Percentiles rank a stretch among this genome's conserved stretches.
Evolutionary conservation across 768 basidiomycete genomes (phyloP).

Genomic region (Termitomyces sp.): DNA sequence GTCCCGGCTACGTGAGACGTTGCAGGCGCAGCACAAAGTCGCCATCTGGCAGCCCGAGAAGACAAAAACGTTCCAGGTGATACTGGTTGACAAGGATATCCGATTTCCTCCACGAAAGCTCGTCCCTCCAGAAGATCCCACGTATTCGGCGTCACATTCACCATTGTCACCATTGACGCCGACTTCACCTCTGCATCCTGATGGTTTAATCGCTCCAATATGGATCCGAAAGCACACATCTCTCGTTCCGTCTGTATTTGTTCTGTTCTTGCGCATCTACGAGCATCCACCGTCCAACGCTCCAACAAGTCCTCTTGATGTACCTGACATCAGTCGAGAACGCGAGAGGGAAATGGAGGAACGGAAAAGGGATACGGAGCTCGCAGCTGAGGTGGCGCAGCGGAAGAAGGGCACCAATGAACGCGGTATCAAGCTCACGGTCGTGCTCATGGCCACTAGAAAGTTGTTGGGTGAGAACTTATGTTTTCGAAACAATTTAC

Average conservation of each 20-base stretch:
- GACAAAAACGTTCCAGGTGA: constrained; percentile 71
- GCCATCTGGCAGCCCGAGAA: constrained; percentile 75
- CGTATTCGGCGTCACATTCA: constrained; percentile 66
- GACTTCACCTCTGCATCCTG: constrained; percentile 87
- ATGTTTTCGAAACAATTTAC: not conserved
- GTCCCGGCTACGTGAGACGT: constrained; percentile 62
- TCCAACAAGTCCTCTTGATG: constrained; percentile 51
- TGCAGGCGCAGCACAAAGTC: constrained; percentile 59
- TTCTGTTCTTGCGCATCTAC: constrained; percentile 82
- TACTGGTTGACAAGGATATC: constrained; percentile 80
- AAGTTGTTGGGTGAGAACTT: constrained; percentile 69
- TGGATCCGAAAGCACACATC: constrained; percentile 97
- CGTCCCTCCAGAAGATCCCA: constrained; percentile 53
- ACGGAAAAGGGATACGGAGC: constrained; percentile 64
- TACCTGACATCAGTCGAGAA: constrained; percentile 49
- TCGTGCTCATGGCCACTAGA: constrained; percentile 88
- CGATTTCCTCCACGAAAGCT: constrained; percentile 89
- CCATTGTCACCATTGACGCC: constrained; percentile 91
- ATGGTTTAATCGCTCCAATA: constrained; percentile 95
- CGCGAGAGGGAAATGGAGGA: constrained; percentile 66
- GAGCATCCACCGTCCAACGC: constrained; percentile 49
- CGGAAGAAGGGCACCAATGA: constrained; percentile 81
- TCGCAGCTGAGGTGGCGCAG: constrained; percentile 75
- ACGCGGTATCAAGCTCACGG: constrained; percentile 89
- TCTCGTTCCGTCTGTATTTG: constrained; percentile 89